Conservation (phyloP, 1,284 basidiomycete genomes). For the Fistulinella cinereoalba region DNA sequence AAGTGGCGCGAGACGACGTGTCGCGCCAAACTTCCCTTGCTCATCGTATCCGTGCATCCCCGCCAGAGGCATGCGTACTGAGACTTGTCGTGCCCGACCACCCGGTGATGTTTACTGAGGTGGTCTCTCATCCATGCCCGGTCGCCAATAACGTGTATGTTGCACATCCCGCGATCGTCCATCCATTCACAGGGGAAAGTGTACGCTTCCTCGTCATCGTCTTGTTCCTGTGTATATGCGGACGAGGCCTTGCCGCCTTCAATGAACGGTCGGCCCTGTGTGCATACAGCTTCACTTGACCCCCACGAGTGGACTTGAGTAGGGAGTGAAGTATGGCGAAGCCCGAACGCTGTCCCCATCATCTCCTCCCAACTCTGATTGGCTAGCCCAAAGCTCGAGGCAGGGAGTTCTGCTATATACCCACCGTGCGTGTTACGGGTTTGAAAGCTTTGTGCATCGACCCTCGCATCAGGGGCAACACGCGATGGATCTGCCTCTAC, state of each 20-base stretch:
- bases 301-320: slow-evolving; percentile 3
- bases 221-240: neutral
- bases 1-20: slow-evolving; percentile 29
- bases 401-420: neutral
- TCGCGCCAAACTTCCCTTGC: slow-evolving; percentile 28
- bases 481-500: neutral
- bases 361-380: slow-evolving; percentile 13
- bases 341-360: neutral
- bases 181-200: slow-evolving; percentile 25
- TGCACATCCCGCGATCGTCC: slow-evolving; percentile 20
- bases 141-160: slow-evolving; percentile 21
- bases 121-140: slow-evolving; percentile 27
- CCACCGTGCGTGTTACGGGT: neutral
- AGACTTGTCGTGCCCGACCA: slow-evolving; percentile 20
- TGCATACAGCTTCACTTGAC: neutral
- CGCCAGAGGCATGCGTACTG: slow-evolving; percentile 20
- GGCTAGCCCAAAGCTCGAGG: neutral
- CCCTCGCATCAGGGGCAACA: neutral
- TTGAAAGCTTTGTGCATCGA: neutral
- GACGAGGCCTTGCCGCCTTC: neutral
- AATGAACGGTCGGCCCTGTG: neutral
- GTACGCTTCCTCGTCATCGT: slow-evolving; percentile 11
- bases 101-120: slow-evolving; percentile 17
- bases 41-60: slow-evolving; percentile 25
- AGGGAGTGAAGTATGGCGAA: neutral